Evolutionary conservation across 2,329 filamentous ascomycete species (phyloP), one percentile per base, ranked within the genome.

Genomic region (Cordyceps farinosa): DNA sequence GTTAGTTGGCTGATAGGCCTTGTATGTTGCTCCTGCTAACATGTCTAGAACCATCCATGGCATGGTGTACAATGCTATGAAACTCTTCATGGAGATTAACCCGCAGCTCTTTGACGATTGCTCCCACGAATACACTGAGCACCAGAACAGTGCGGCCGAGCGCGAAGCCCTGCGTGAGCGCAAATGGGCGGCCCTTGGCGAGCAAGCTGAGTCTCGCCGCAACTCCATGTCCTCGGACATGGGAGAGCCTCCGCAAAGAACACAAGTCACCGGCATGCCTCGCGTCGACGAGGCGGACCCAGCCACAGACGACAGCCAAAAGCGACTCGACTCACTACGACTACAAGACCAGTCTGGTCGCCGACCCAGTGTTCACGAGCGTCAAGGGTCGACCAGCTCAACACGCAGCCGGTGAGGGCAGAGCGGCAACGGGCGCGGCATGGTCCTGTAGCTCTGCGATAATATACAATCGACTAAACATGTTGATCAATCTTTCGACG

Each of bases 31-130:
- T 8, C 45, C 64, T 56, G 61, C 77, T 82, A 71, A 81, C 66
- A 30, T 15, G 56, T 8, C 2, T 67, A 98, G 95, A 72, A 99
- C 95, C 8, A 99, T 99, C 69, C 95, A 99, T 73, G 95, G 95
- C 74, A 98, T 99, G 94, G 95, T 99, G 11, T 98, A 98, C 77
- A 99, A 98, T 72, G 95, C 95, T 63, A 98, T 99, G 95, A 99
- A 99, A 76, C 85, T 99, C 44, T 99, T 99, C 77, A 99, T 99
- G 95, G 95, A 99, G 76, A 97, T 99, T 72, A 98, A 98, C 75
- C 95, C 95, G 10, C 93, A 97, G 75, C 85, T 99, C 29, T 99
- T 99, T 71, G 95, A 99, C 70, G 95, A 99, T 74, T 99, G 95
- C 78, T 97, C 95, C 42, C 94, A 97, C 73, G 93, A 98, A 67